Conservation (phyloP, 2,329 filamentous ascomycete species). For the Xylariaceae sp. region DNA sequence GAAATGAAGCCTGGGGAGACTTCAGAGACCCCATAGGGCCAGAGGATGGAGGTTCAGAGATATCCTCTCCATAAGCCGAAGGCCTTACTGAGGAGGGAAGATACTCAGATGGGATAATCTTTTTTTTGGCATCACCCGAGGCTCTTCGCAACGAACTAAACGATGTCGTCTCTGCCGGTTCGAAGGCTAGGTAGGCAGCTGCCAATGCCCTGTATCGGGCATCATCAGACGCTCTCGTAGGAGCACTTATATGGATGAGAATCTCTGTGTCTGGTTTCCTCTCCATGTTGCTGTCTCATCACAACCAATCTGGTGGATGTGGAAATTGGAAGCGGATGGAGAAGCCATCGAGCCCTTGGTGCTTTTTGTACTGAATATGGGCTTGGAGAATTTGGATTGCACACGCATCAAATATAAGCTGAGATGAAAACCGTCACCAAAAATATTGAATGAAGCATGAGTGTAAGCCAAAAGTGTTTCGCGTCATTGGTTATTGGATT, state of each 20-base stretch:
- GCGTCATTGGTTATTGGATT: too few relatives aligned
- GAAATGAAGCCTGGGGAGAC: constrained; percentile 43
- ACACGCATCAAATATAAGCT: too few relatives aligned
- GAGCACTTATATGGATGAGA: constrained; percentile 54
- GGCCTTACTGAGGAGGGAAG: background rate
- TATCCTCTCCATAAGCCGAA: too few relatives aligned
- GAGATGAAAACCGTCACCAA: too few relatives aligned
- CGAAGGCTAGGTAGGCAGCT: constrained; percentile 49
- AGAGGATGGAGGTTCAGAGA: background rate
- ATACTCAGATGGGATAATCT: background rate
- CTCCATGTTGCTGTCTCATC: constrained; percentile 27
- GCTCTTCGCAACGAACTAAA: background rate
- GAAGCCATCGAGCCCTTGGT: too few relatives aligned
- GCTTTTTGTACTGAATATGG: too few relatives aligned
- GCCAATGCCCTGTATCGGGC: constrained; percentile 48
- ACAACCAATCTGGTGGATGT: background rate
- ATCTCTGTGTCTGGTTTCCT: constrained; percentile 45
- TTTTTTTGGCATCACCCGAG: background rate
- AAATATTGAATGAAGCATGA: too few relatives aligned
- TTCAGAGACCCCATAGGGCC: constrained; percentile 16
- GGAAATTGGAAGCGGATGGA: too few relatives aligned
- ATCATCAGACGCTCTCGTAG: constrained; percentile 48
- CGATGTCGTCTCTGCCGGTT: constrained; percentile 3
- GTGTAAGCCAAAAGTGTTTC: too few relatives aligned
- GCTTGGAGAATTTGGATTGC: too few relatives aligned